phyloP scores from a whole-genome alignment of 2,329 filamentous ascomycete genomes.

The Stromatinia cepivora region DNA sequence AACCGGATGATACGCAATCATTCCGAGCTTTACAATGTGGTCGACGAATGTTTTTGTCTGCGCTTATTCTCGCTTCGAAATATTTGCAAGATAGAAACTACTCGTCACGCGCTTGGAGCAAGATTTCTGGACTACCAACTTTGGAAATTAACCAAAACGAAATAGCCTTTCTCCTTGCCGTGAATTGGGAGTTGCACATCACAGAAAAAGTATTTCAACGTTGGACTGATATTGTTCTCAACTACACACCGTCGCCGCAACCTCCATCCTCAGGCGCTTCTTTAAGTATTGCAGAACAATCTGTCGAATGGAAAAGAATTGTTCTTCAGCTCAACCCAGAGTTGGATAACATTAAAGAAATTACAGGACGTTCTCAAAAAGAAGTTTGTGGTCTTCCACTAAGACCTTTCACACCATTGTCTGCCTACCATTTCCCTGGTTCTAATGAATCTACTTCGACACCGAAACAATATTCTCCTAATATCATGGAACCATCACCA shows the following conservation, averaged over 20 bases:
- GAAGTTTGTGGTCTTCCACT: conserved; percentile 29
- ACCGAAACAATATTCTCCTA: conserved; percentile 47
- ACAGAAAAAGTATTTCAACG: conserved; percentile 84
- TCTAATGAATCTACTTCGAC: conserved; percentile 46
- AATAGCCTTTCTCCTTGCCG: conserved; percentile 82
- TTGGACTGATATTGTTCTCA: conserved; percentile 91
- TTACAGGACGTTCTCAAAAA: conserved; percentile 40
- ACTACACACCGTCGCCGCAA: conserved; percentile 61
- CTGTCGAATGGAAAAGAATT: conserved; percentile 56
- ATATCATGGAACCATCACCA: conserved; percentile 53
- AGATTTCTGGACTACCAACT: conserved; percentile 94
- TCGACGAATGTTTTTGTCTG: conserved; percentile 94
- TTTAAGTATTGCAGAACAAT: conserved; percentile 34
- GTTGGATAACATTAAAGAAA: conserved; percentile 57
- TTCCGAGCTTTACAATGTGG: conserved; percentile 88
- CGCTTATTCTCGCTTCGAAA: conserved; percentile 93
- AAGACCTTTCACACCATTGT: conserved; percentile 47
- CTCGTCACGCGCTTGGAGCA: conserved; percentile 96
- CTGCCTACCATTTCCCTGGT: conserved; percentile 43
- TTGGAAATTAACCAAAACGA: conserved; percentile 97
- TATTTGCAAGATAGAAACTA: conserved; percentile 98
- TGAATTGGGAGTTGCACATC: conserved; percentile 94
- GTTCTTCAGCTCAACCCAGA: conserved; percentile 58
- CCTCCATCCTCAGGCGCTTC: conserved; percentile 53
- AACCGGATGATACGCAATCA: conserved; percentile 69